Percentiles rank a stretch among this genome's conserved stretches.
Conservation (phyloP, 768 basidiomycete species). For the Agaricus subrufescens region DNA sequence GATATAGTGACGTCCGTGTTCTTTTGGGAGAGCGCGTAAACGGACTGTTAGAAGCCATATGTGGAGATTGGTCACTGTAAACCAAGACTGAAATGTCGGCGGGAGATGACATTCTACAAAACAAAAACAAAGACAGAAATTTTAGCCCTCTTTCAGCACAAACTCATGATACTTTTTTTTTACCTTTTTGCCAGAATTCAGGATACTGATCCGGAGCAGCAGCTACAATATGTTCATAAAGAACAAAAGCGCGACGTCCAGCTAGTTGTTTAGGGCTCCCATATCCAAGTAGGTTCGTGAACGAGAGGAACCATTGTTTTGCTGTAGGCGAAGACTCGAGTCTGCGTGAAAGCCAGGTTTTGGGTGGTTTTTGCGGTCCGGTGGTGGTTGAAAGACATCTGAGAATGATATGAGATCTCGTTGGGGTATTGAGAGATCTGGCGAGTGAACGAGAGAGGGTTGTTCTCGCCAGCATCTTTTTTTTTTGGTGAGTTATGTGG, state of each 20-base stretch:
- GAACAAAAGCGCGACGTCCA: conserved; percentile 47
- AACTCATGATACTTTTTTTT: no score
- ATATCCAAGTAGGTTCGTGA: conserved; percentile 54
- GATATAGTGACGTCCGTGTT: conserved; percentile 62
- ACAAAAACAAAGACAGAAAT: no score
- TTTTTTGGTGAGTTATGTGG: background rate
- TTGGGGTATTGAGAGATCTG: background rate
- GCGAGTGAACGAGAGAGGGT: background rate
- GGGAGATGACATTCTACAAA: conserved; percentile 74
- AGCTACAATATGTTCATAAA: conserved; percentile 57
- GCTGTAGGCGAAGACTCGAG: conserved; percentile 47
- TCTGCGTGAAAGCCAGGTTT: conserved; percentile 53
- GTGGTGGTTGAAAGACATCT: conserved; percentile 4
- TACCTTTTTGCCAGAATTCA: conserved; percentile 64
- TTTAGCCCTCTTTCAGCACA: no score
- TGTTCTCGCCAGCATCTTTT: conserved; percentile 1
- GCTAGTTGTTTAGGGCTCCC: conserved; percentile 57
- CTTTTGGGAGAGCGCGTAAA: conserved; percentile 72
- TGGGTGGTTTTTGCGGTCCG: conserved; percentile 11
- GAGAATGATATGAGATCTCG: background rate
- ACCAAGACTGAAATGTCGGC: conserved; percentile 96
- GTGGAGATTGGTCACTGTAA: conserved; percentile 89
- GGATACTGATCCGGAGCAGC: conserved; percentile 53
- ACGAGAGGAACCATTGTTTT: conserved; percentile 38
- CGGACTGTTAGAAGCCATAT: conserved; percentile 89